These are phyloP conservation scores for Yamagishiella unicocca DNA, from an alignment of 139 green algal species.

Conservation along the genomic window DNA sequence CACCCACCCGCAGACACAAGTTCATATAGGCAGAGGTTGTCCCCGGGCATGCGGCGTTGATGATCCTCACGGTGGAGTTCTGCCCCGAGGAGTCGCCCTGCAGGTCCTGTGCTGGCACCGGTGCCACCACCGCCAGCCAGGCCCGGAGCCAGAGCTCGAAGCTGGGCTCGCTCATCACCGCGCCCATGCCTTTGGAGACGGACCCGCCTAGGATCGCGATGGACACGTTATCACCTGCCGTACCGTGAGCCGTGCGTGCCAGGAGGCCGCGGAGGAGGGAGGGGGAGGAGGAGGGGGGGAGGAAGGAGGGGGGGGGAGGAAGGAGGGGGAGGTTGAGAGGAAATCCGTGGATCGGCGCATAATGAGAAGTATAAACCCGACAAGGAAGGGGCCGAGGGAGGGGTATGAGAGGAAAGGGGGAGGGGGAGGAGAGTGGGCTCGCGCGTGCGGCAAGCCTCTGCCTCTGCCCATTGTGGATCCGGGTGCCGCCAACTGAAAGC, in stretches of 20 bases:
- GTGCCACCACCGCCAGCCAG: conserved; percentile 3
- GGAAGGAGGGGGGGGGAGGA: neutral
- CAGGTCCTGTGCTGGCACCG: neutral
- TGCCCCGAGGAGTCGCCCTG: neutral
- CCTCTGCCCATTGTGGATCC: too few species aligned
- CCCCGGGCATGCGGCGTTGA: conserved; percentile 36
- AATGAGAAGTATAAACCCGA: too few species aligned
- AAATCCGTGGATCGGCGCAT: too few species aligned
- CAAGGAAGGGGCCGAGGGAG: too few species aligned
- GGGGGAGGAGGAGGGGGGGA: neutral
- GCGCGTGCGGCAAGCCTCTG: too few species aligned
- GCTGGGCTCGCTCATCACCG: neutral
- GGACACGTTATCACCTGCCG: conserved; percentile 1
- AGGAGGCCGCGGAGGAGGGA: neutral
- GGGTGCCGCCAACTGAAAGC: too few species aligned
- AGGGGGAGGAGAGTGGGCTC: too few species aligned
- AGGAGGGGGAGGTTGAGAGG: too few species aligned
- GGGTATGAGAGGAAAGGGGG: too few species aligned
- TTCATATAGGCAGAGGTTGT: conserved; percentile 28
- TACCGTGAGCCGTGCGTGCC: too few species aligned
- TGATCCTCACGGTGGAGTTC: neutral
- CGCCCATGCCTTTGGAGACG: conserved; percentile 33
- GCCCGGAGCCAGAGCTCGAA: neutral
- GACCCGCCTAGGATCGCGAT: conserved; percentile 17
- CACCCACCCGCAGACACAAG: conserved; percentile 13